These are phyloP conservation scores for Curvularia spicifera DNA, from an alignment of 2,329 filamentous ascomycete genomes.

Conservation along the genomic window DNA sequence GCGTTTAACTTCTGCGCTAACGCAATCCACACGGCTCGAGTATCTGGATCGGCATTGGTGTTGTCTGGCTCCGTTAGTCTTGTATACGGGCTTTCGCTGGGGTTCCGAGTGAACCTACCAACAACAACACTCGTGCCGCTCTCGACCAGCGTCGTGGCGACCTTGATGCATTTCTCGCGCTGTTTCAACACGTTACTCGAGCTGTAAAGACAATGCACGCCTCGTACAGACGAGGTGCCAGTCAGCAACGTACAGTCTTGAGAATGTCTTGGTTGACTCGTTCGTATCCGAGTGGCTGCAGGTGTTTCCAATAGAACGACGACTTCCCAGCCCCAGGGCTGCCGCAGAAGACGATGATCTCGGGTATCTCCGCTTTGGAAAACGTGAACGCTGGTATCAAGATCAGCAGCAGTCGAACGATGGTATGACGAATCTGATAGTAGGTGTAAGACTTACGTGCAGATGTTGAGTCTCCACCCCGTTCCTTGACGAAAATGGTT, in stretches of 20 bases:
- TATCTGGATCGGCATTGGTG: conserved; percentile 86
- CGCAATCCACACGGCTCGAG: conserved; percentile 77
- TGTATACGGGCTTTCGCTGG: conserved; percentile 19
- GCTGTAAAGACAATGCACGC: conserved; percentile 28
- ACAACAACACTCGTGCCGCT: conserved; percentile 74
- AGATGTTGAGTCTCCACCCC: conserved; percentile 36
- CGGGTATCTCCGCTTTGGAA: conserved; percentile 68
- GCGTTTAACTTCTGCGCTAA: conserved; percentile 73
- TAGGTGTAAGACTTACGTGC: conserved; percentile 40
- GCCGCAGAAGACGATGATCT: conserved; percentile 86
- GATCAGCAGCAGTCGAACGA: conserved; percentile 27
- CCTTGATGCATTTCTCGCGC: conserved; percentile 72
- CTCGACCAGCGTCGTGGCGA: conserved; percentile 69
- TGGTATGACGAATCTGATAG: conserved; percentile 19
- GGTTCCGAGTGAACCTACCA: conserved; percentile 62
- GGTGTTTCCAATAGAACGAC: conserved; percentile 80
- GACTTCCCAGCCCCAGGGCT: conserved; percentile 91
- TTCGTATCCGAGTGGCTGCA: conserved; percentile 79
- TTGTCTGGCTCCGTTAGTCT: conserved; percentile 69
- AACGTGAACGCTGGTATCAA: conserved; percentile 45
- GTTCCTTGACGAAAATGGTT: conserved; percentile 42
- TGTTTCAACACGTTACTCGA: conserved; percentile 51
- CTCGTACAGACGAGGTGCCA: conserved; percentile 26
- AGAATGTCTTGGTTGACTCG: conserved; percentile 90
- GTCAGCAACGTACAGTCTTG: conserved; percentile 65